Conservation (phyloP, 1,139 yeast genomes). For the Diutina ranongensis region DNA sequence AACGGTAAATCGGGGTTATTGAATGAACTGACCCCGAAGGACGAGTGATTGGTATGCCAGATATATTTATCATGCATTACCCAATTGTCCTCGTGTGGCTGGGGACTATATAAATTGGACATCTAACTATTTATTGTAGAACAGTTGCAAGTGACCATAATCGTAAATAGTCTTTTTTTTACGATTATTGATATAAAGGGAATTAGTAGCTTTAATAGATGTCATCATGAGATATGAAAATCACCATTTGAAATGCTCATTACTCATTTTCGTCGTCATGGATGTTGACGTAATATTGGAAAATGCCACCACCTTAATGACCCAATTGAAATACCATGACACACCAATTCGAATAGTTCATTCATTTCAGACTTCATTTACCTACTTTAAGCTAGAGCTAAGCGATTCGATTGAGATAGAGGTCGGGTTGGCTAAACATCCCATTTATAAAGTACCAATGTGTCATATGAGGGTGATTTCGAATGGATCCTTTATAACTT, state of each 20-base stretch:
- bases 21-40: slow-evolving; percentile 27
- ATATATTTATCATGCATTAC: no score
- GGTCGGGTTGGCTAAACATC: slow-evolving; percentile 21
- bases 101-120: no score
- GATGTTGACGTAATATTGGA: neutral
- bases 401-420: slow-evolving; percentile 8
- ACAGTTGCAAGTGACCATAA: no score
- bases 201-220: no score
- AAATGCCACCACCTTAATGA: neutral
- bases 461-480: slow-evolving; percentile 13
- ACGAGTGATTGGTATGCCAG: slow-evolving; percentile 11
- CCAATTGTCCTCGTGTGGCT: no score
- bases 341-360: neutral
- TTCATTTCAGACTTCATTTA: neutral
- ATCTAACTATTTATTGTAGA: neutral
- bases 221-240: no score
- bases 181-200: no score
- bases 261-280: neutral
- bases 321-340: neutral
- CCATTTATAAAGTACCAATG: slow-evolving; percentile 23
- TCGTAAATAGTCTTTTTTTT: no score
- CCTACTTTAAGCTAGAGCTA: neutral
- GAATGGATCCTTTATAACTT: neutral
- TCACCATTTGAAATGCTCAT: no score
- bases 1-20: slow-evolving; percentile 37